Evolutionary conservation across 2,329 filamentous ascomycete species (phyloP), one percentile per base, ranked within the genome.

Genomic region (Botrytis cinerea): DNA sequence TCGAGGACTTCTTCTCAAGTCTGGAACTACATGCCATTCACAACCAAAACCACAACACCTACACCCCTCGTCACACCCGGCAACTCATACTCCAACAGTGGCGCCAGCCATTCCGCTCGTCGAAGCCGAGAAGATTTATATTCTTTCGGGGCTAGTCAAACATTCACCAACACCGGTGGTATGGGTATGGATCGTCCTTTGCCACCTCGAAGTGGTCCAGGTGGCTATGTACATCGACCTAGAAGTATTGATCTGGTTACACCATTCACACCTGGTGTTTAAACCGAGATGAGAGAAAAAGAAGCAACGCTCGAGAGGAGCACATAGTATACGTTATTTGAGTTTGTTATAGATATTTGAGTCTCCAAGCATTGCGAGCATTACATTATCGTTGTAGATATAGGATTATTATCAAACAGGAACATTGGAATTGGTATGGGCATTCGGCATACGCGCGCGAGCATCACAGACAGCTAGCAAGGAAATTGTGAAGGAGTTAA

Each of bases 241-340:
- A 89, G 87, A 82, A 90, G 88, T 82, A 89, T 90, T 77, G 88
- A 91, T 82, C 84, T 91, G 35, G 88, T 91, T 62, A 90, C 88
- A 69, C 89, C 89, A 40, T 79, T 77, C 71, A 75, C 74, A 38
- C 22, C 62, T 40, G 70, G 70, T 32, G 32, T 72, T 16, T 72
- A 28, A 72, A 35, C 5, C 2, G 1, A 35, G n/a, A 35, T 4
- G 32, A n/a, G n/a, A 46, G 22, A 7, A 43, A 48, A 62, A 9
- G 14, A 57, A 57, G 14, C 22, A 2, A 59, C 20, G 25, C 25
- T 32, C 25, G 16, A 10, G 38, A 20, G 8, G 38, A 59, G 14
- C 32, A 40, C 40, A 43, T 40, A 28, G 60, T 60, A 28, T 20
- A 12, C 28, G 12, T 60, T 25, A 20, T 72, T 72, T 63, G 51